Conservation (phyloP, 306 rosid species). For the Geum urbanum region DNA sequence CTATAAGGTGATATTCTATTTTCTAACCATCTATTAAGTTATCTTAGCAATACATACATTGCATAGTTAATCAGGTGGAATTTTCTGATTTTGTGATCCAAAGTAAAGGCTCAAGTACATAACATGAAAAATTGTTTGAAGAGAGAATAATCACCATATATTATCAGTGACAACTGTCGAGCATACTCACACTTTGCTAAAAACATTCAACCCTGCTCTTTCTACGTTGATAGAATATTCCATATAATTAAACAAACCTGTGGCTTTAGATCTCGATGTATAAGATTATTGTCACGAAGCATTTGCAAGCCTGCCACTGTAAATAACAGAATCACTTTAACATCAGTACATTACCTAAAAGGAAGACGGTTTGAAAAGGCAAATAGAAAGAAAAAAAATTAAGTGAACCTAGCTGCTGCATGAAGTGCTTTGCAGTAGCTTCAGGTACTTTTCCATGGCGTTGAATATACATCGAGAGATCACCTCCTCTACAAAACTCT, state of each 20-base stretch:
- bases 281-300: constrained; percentile 86
- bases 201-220: constrained; percentile 2
- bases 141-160: background rate
- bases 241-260: constrained; percentile 55
- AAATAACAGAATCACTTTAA: constrained; percentile 29
- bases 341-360: constrained; percentile 6
- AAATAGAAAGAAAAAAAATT: constrained; percentile 10
- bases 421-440: constrained; percentile 77
- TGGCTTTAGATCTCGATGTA: constrained; percentile 94
- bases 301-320: constrained; percentile 92
- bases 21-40: constrained; percentile 1
- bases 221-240: background rate
- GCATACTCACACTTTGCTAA: constrained; percentile 5
- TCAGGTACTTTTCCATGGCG: constrained; percentile 84
- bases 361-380: background rate
- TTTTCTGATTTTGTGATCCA: background rate
- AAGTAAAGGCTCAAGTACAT: background rate
- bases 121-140: background rate
- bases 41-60: background rate
- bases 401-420: constrained; percentile 89
- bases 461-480: constrained; percentile 80
- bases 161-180: background rate
- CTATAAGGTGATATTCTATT: background rate
- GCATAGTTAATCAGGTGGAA: background rate
- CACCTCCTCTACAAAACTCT: constrained; percentile 97